Evolutionary conservation across 192 early-diverging fungal genomes (phyloP).

Genomic region (Coemansia reversa): DNA sequence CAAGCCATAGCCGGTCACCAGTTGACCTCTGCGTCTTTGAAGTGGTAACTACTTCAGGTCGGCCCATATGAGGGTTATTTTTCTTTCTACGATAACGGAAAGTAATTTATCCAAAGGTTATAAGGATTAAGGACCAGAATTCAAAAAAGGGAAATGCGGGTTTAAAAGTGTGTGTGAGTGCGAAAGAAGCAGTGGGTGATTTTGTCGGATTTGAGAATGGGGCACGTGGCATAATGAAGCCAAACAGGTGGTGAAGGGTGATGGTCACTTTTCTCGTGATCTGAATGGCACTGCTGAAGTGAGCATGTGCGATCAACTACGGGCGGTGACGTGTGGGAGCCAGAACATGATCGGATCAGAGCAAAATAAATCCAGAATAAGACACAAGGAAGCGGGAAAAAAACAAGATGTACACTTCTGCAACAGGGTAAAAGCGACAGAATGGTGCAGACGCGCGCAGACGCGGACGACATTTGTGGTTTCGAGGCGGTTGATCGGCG

Average conservation of each 20-base stretch:
- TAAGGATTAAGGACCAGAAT: not conserved
- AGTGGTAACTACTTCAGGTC: not conserved
- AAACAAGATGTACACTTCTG: not conserved
- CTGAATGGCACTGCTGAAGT: not conserved
- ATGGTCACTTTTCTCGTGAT: not conserved
- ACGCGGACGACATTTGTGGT: not conserved
- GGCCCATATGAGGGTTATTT: not conserved
- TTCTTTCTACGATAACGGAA: not conserved
- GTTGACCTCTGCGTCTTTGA: not conserved
- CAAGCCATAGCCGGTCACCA: not conserved
- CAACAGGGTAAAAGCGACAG: not conserved
- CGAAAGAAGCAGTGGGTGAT: not conserved
- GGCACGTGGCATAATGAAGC: not conserved
- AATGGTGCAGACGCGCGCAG: not conserved
- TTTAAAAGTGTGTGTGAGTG: not conserved
- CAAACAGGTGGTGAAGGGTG: not conserved
- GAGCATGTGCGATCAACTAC: not conserved
- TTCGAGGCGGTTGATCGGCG: not conserved
- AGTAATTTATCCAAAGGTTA: not conserved
- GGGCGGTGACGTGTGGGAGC: no score
- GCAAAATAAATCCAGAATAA: not conserved
- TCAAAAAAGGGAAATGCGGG: not conserved
- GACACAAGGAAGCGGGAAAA: not conserved
- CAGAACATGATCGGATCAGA: not conserved
- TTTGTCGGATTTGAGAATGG: not conserved